Conservation (phyloP, 257 asterid species). For the Ocimum tenuiflorum region DNA sequence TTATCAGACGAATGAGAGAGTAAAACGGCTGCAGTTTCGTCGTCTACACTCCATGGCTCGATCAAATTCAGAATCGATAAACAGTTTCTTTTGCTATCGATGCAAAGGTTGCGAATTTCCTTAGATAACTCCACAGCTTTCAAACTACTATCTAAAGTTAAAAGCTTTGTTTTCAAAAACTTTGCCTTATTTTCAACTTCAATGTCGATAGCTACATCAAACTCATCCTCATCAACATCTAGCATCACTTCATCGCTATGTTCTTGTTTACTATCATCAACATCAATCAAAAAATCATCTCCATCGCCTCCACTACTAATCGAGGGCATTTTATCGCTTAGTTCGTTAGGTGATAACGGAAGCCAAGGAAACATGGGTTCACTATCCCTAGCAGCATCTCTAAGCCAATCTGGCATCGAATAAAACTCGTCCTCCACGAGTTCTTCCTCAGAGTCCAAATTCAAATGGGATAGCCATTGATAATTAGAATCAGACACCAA, state of each 20-base stretch:
- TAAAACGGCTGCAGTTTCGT: constrained; percentile 55
- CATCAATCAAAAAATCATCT: constrained; percentile 13
- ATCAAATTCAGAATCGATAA: constrained; percentile 39
- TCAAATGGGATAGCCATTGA: constrained; percentile 47
- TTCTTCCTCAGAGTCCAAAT: constrained; percentile 58
- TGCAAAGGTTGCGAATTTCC: constrained; percentile 44
- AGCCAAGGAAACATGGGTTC: constrained; percentile 60
- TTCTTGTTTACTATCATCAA: constrained; percentile 25
- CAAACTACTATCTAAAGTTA: constrained; percentile 29
- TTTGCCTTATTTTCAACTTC: constrained; percentile 35
- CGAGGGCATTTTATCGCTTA: constrained; percentile 20
- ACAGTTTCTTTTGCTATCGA: constrained; percentile 16
- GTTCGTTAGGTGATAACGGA: constrained; percentile 40
- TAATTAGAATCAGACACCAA: constrained; percentile 40
- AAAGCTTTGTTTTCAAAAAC: constrained; percentile 28
- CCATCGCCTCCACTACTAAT: constrained; percentile 27
- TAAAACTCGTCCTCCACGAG: constrained; percentile 39
- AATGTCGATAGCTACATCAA: constrained; percentile 24
- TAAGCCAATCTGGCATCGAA: constrained; percentile 51
- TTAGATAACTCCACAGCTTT: constrained; percentile 37
- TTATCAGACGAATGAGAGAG: constrained; percentile 35
- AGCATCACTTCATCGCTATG: constrained; percentile 31
- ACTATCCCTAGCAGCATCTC: constrained; percentile 30
- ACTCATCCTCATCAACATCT: constrained; percentile 23
- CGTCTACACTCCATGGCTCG: constrained; percentile 69